Percentiles rank a stretch among this genome's conserved stretches.
phyloP scores from a whole-genome alignment of 305 asterid species.

The Rubia tinctorum region DNA sequence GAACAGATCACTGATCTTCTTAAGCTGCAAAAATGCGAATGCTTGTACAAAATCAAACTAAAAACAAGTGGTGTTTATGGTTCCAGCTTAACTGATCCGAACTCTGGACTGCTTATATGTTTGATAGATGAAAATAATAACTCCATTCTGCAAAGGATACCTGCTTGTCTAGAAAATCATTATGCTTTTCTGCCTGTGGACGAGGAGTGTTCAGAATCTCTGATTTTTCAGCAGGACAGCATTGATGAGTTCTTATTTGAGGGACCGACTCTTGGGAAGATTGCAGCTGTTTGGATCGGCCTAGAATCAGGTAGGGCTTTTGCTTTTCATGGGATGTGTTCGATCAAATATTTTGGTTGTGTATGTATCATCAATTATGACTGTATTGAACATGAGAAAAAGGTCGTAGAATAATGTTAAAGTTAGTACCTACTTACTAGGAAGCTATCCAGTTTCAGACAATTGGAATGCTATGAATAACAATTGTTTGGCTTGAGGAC shows the following conservation, averaged over 20 bases:
- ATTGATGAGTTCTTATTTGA: conserved; percentile 61
- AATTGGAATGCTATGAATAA: neutral
- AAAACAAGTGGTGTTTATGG: conserved; percentile 66
- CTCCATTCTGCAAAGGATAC: conserved; percentile 72
- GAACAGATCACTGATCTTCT: conserved; percentile 31
- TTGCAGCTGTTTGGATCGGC: conserved; percentile 77
- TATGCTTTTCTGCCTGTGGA: conserved; percentile 26
- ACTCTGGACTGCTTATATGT: conserved; percentile 63
- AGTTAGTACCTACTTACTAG: neutral
- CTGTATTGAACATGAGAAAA: neutral
- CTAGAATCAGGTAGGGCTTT: conserved; percentile 62
- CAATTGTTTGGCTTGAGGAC: neutral
- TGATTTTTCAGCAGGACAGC: conserved; percentile 63
- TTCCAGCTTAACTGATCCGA: conserved; percentile 60
- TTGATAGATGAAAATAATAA: conserved; percentile 72
- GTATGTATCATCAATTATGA: neutral
- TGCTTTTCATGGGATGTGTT: conserved; percentile 1
- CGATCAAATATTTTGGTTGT: neutral
- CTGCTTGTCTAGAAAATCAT: conserved; percentile 32
- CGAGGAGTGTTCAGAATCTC: conserved; percentile 23
- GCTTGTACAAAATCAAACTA: conserved; percentile 52
- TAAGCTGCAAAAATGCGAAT: conserved; percentile 25
- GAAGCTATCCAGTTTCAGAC: conserved; percentile 1
- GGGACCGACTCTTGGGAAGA: conserved; percentile 71
- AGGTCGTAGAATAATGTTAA: neutral